phyloP scores from a whole-genome alignment of 2,329 filamentous ascomycete genomes.

The Cyanodermella asteris region DNA sequence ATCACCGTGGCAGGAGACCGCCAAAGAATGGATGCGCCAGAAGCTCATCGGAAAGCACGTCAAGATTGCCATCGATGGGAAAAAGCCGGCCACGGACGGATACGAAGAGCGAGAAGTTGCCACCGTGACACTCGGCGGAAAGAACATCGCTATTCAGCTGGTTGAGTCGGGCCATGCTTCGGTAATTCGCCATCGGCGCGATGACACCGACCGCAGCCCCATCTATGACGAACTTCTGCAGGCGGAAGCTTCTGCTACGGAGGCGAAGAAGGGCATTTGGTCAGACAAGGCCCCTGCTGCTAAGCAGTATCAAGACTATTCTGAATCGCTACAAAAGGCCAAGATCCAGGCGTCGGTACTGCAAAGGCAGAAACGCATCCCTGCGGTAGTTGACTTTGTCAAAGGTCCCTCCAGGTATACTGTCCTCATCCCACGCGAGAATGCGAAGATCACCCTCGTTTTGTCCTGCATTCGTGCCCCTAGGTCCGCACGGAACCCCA shows the following conservation, averaged over 20 bases:
- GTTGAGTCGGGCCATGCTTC: slow-evolving; percentile 89
- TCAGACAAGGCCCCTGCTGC: slow-evolving; percentile 66
- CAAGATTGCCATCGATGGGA: slow-evolving; percentile 69
- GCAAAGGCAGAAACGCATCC: slow-evolving; percentile 76
- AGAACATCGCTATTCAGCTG: slow-evolving; percentile 63
- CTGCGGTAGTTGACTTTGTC: slow-evolving; percentile 88
- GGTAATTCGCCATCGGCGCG: slow-evolving; percentile 83
- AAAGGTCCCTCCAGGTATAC: slow-evolving; percentile 94
- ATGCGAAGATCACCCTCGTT: slow-evolving; percentile 84
- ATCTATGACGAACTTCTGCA: slow-evolving; percentile 52
- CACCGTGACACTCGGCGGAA: slow-evolving; percentile 61
- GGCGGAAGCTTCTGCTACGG: slow-evolving; percentile 41
- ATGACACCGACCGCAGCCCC: slow-evolving; percentile 73
- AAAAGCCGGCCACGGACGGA: slow-evolving; percentile 69
- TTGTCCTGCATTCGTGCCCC: slow-evolving; percentile 83
- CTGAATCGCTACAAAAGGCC: slow-evolving; percentile 80
- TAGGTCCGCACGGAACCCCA: slow-evolving; percentile 57
- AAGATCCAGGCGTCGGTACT: slow-evolving; percentile 80
- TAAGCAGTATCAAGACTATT: slow-evolving; percentile 72
- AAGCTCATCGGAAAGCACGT: slow-evolving; percentile 91
- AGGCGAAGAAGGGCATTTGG: slow-evolving; percentile 87
- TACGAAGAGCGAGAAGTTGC: slow-evolving; percentile 92
- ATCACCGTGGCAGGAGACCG: slow-evolving; percentile 71
- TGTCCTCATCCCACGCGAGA: slow-evolving; percentile 74
- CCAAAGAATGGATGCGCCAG: slow-evolving; percentile 90